A percentile compares a stretch with the other conserved stretches of the same genome.
Evolutionary conservation across 1,284 basidiomycete genomes (phyloP).

Genomic region (Xerocomus minutiporus): DNA sequence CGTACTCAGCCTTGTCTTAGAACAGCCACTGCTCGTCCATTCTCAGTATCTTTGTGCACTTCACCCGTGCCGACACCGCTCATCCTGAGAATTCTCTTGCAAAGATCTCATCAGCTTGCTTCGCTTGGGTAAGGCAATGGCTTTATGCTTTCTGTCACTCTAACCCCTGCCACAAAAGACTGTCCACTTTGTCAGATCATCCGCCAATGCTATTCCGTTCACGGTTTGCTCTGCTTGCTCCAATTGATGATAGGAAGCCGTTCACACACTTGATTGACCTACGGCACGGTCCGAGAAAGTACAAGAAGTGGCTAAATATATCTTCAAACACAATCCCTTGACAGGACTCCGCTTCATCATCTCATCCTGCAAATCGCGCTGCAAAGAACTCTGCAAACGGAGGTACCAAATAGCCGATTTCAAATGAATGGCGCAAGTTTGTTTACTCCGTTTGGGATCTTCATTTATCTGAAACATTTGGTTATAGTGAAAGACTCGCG

Average conservation of each 20-base stretch:
- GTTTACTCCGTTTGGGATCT: not conserved
- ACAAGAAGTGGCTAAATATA: not conserved
- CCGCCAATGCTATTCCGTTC: not conserved
- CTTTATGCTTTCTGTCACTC: not conserved
- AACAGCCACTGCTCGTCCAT: not conserved
- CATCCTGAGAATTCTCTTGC: not conserved
- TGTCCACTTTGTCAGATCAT: not conserved
- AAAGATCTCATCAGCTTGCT: not conserved
- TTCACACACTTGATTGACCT: not conserved
- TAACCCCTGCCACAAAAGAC: not conserved
- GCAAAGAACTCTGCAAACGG: not conserved
- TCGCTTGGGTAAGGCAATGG: not conserved
- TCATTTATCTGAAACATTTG: not conserved
- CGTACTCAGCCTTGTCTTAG: not conserved
- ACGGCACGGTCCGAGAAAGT: not conserved
- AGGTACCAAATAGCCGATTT: not conserved
- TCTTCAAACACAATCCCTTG: not conserved
- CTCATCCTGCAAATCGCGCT: not conserved
- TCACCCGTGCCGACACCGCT: not conserved
- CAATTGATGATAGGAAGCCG: not conserved
- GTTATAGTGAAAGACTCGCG: not conserved
- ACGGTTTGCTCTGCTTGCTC: not conserved
- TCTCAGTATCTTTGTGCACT: not conserved
- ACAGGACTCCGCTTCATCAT: not conserved
- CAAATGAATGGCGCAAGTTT: not conserved